Evolutionary conservation across 2,329 filamentous ascomycete species (phyloP).

Genomic region (Pseudogymnoascus sp.): DNA sequence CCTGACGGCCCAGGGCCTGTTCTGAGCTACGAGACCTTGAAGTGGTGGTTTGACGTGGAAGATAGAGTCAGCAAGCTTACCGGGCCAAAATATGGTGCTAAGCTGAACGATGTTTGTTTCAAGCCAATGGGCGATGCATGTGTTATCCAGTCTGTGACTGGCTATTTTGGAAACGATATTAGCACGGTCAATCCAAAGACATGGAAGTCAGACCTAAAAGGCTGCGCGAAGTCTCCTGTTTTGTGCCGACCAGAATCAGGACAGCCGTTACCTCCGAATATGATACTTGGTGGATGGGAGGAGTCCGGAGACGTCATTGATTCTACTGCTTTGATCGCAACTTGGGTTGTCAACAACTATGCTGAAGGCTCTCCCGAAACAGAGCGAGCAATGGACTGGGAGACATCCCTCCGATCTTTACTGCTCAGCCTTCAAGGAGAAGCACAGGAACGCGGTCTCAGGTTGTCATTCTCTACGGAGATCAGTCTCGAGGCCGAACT

Average conservation of each 20-base stretch:
- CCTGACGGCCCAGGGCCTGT: slow-evolving; percentile 63
- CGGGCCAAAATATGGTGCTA: slow-evolving; percentile 60
- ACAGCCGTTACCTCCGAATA: slow-evolving; percentile 77
- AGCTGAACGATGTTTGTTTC: slow-evolving; percentile 81
- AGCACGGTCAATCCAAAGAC: slow-evolving; percentile 51
- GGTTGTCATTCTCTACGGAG: slow-evolving; percentile 91
- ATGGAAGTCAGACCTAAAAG: slow-evolving; percentile 66
- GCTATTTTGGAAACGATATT: slow-evolving; percentile 71
- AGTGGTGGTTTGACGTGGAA: slow-evolving; percentile 93
- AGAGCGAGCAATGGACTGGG: slow-evolving; percentile 78
- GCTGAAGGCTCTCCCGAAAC: slow-evolving; percentile 66
- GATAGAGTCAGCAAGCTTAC: slow-evolving; percentile 65
- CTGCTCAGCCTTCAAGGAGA: slow-evolving; percentile 75
- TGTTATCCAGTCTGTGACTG: slow-evolving; percentile 85
- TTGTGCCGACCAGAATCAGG: slow-evolving; percentile 82
- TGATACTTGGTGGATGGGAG: slow-evolving; percentile 78
- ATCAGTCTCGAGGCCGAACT: slow-evolving; percentile 91
- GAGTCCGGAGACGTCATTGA: slow-evolving; percentile 59
- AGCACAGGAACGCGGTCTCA: slow-evolving; percentile 67
- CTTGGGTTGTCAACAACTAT: slow-evolving; percentile 90
- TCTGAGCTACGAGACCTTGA: slow-evolving; percentile 77
- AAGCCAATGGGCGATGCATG: slow-evolving; percentile 86
- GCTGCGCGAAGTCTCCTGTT: slow-evolving; percentile 74
- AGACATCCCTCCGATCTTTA: slow-evolving; percentile 66
- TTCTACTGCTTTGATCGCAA: slow-evolving; percentile 75